Evolutionary conservation across 2,329 filamentous ascomycete species (phyloP), one percentile per base, ranked within the genome.

Genomic region (Colletotrichum paranaense): DNA sequence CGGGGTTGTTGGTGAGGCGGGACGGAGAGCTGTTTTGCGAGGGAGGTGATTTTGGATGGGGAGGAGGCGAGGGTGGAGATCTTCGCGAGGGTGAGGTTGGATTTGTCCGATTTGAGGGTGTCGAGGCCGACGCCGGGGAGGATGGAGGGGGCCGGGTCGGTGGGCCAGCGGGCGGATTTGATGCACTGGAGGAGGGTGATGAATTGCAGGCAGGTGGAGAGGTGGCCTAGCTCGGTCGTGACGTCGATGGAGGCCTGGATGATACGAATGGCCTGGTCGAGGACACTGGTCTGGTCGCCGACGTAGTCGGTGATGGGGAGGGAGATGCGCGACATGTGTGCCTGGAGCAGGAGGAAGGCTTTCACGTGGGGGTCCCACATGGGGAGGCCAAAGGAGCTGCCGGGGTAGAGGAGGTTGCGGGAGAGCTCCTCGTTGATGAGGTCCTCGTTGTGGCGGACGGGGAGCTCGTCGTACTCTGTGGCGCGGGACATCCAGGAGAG

Each of bases 341-440:
- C 95, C 83, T 99, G 97, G 0, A 99, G 88, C 1, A 99, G 88
- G 49, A 99, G 86, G 85, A 98, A 98, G 0, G 97, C 92, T 82
- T 99, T 99, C 80, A 98, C 95, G 80, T 99, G 97, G 0, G 97
- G 97, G 84, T 99, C 97, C 97, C 97, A 99, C 92, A 99, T 94
- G 1, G 96, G 96, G 53, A 98, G 85, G 11, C 91, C 92, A 65
- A 97, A 90, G 4, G 84, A 82, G 22, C 84, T 84, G 5, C 87
- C 89, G 0, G 88, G 84, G 73, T 90, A 88, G 0, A 95, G 94
- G 1, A 99, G 86, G 75, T 95, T 95, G 71, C 92, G 90, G 7
- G 95, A 95, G 4, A 99, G 88, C 77, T 98, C 95, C 4, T 91
- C 94, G 80, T 99, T 99, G 86, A 99, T 95, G 57, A 99, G 90